Conservation (phyloP, 805 yeast species). For the Saturnispora zaruensis region DNA sequence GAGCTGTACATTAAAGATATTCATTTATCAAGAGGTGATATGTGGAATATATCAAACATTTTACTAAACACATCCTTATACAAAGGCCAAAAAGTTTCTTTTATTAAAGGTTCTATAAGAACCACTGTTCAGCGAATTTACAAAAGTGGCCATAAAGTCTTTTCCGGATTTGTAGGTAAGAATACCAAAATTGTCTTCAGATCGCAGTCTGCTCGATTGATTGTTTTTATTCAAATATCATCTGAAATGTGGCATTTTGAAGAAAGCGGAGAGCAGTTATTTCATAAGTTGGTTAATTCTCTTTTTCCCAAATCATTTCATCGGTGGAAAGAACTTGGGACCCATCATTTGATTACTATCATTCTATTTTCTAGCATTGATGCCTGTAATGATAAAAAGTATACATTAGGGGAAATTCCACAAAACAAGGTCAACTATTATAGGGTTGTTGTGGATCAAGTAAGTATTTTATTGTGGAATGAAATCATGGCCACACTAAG, state of each 20-base stretch:
- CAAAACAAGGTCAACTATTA: conserved; percentile 72
- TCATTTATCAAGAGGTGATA: conserved; percentile 78
- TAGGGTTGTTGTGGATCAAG: conserved; percentile 92
- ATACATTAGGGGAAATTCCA: conserved; percentile 60
- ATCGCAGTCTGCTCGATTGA: conserved; percentile 80
- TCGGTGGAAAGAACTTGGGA: conserved; percentile 77
- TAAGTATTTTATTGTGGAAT: conserved; percentile 80
- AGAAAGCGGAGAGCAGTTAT: conserved; percentile 90
- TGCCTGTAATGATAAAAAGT: conserved; percentile 32
- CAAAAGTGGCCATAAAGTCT: conserved; percentile 56
- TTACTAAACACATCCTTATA: conserved; percentile 59
- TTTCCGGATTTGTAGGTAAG: conserved; percentile 69
- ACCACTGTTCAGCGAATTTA: conserved; percentile 57
- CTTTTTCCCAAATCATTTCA: conserved; percentile 82
- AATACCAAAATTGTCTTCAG: conserved; percentile 77
- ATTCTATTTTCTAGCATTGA: conserved; percentile 82
- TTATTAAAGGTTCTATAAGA: conserved; percentile 50
- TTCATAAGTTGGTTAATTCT: conserved; percentile 87
- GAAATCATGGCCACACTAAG: conserved; percentile 84
- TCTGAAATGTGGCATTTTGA: conserved; percentile 98
- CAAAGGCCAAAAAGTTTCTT: conserved; percentile 53
- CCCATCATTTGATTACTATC: conserved; percentile 87
- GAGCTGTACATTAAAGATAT: conserved; percentile 78
- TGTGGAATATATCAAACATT: conserved; percentile 73
- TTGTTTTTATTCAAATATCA: conserved; percentile 80